phyloP scores from a whole-genome alignment of 164 flowering plant species.

The Nelumbo lutea region DNA sequence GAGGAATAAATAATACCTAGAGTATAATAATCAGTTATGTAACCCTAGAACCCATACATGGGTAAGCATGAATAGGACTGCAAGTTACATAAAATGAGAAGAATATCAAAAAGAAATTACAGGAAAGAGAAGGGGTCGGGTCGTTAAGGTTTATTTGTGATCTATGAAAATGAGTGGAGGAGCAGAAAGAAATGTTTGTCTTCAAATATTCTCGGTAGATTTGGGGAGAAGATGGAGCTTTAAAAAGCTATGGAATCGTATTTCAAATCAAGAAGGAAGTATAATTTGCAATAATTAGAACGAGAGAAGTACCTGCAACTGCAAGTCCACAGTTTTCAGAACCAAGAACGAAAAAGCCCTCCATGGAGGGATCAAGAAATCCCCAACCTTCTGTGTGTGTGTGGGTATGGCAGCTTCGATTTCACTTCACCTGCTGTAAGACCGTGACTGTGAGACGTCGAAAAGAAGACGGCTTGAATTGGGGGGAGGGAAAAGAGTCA shows the following conservation, averaged over 20 bases:
- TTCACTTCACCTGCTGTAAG: too few relatives aligned
- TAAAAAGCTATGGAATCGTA: background rate
- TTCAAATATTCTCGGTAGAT: too few relatives aligned
- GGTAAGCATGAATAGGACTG: background rate
- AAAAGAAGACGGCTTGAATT: too few relatives aligned
- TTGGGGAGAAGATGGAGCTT: background rate
- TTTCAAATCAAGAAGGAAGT: background rate
- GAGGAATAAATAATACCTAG: background rate
- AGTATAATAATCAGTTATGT: background rate
- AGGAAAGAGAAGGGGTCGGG: background rate
- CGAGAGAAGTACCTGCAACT: background rate
- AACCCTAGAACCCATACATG: background rate
- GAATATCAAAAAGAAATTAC: background rate
- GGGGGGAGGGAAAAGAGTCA: background rate
- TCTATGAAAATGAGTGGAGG: background rate
- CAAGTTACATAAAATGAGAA: background rate
- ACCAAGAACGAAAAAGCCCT: slow-evolving; percentile 3
- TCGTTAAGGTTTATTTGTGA: background rate
- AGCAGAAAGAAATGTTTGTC: background rate
- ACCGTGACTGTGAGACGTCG: too few relatives aligned
- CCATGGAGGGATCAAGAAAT: background rate
- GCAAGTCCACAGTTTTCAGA: background rate
- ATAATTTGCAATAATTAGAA: background rate
- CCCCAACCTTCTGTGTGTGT: background rate
- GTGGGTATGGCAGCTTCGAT: too few relatives aligned